These are phyloP conservation scores for Cladosporium sphaerospermum DNA, from an alignment of 2,329 filamentous ascomycete genomes.

Conservation along the genomic window DNA sequence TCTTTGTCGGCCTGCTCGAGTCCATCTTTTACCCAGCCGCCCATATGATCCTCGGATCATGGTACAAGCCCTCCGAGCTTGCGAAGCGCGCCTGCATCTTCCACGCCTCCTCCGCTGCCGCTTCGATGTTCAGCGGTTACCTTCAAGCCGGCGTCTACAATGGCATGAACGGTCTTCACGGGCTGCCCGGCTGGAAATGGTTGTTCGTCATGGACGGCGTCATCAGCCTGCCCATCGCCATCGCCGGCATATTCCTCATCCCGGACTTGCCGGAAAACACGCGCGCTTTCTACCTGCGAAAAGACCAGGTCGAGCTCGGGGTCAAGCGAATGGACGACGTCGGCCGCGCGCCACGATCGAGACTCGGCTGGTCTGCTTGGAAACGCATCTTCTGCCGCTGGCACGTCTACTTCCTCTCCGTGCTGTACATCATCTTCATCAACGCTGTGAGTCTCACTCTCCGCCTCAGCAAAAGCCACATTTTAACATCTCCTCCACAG, in stretches of 20 bases:
- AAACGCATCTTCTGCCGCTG: slow-evolving; percentile 57
- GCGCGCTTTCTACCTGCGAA: slow-evolving; percentile 39
- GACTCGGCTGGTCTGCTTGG: slow-evolving; percentile 37
- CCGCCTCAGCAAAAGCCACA: slow-evolving; percentile 44
- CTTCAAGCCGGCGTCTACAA: slow-evolving; percentile 50
- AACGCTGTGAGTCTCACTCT: slow-evolving; percentile 41
- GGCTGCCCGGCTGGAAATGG: slow-evolving; percentile 48
- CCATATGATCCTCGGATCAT: slow-evolving; percentile 44
- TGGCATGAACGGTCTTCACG: slow-evolving; percentile 34
- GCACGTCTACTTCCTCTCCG: slow-evolving; percentile 56
- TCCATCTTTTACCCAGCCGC: slow-evolving; percentile 49
- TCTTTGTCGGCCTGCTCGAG: slow-evolving; percentile 47
- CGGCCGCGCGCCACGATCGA: slow-evolving; percentile 40
- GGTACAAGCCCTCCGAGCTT: slow-evolving; percentile 47
- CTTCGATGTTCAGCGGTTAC: slow-evolving; percentile 47
- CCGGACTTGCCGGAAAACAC: slow-evolving; percentile 48
- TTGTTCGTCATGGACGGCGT: slow-evolving; percentile 47
- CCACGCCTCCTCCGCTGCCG: slow-evolving; percentile 43
- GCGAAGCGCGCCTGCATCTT: slow-evolving; percentile 50
- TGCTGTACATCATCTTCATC: slow-evolving; percentile 59
- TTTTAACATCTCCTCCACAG: neutral
- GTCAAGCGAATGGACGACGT: slow-evolving; percentile 46
- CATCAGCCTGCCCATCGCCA: slow-evolving; percentile 48
- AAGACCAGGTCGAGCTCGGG: slow-evolving; percentile 34
- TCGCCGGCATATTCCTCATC: slow-evolving; percentile 44